These are phyloP conservation scores for Nitzschia putrida DNA, from an alignment of 108 stramenopile genomes.

Conservation along the genomic window DNA sequence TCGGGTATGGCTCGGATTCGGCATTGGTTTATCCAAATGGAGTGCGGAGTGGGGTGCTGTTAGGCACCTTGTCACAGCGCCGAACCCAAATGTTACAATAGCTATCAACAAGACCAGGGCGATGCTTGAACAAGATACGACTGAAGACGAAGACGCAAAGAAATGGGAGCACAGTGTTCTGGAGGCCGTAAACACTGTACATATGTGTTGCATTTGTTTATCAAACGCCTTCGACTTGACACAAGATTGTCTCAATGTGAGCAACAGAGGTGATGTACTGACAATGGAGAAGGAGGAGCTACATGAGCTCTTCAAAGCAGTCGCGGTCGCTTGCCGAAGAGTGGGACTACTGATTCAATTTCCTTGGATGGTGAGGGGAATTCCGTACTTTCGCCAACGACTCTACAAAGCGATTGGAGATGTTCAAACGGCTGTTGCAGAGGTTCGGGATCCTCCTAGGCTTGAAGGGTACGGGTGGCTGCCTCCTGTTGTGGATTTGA, in stretches of 20 bases:
- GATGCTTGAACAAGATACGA: not conserved
- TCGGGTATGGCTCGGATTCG: constrained; percentile 6
- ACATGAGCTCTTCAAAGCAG: not conserved
- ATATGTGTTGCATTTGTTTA: not conserved
- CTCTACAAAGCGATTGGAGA: not conserved
- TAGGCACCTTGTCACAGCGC: not conserved
- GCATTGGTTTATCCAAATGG: not conserved
- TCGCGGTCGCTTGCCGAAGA: not conserved
- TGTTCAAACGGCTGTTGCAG: not conserved
- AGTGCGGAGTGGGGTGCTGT: not conserved
- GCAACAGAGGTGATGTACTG: not conserved
- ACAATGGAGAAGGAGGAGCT: not conserved
- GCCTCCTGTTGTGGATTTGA: not conserved
- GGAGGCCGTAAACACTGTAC: not conserved
- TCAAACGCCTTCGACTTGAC: constrained; percentile 5
- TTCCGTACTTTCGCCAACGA: not conserved
- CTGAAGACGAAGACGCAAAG: constrained; percentile 1
- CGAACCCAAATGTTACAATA: not conserved
- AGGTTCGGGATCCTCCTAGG: not conserved
- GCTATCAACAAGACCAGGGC: not conserved
- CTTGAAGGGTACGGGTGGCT: not conserved
- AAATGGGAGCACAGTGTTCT: not conserved
- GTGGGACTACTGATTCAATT: not conserved
- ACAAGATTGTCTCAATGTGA: not conserved
- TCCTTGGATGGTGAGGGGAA: not conserved